phyloP scores from a whole-genome alignment of 2,329 filamentous ascomycete species.

The Talaromyces sp. region DNA sequence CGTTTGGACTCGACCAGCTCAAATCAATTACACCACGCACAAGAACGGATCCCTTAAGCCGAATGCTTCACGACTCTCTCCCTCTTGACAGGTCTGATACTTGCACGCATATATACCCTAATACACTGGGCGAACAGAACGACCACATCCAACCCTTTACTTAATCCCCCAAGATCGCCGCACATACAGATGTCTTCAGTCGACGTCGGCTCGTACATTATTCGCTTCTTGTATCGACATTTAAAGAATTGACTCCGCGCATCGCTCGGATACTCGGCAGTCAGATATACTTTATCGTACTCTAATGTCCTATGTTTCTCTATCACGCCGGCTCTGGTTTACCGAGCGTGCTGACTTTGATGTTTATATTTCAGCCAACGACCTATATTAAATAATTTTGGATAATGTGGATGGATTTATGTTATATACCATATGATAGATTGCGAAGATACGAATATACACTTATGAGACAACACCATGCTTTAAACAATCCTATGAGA shows the following conservation, averaged over 20 bases:
- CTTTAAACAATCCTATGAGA: background rate
- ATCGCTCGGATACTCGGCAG: background rate
- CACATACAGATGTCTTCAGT: background rate
- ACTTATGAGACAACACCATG: background rate
- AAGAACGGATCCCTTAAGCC: background rate
- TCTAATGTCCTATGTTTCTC: background rate
- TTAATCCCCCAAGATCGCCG: background rate
- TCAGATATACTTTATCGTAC: background rate
- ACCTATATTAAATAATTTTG: background rate
- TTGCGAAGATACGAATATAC: background rate
- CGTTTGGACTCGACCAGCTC: background rate
- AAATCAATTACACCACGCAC: background rate
- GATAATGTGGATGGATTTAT: conserved; percentile 1
- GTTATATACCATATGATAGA: conserved; percentile 3
- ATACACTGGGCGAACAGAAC: background rate
- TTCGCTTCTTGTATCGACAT: background rate
- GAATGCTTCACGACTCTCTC: background rate
- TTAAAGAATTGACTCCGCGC: background rate
- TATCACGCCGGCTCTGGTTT: conserved; percentile 12
- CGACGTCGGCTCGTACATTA: background rate
- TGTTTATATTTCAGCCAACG: background rate
- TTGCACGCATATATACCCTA: background rate
- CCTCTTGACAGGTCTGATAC: background rate
- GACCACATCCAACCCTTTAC: background rate
- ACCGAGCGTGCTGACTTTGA: conserved; percentile 8